A percentile compares a stretch with the other conserved stretches of the same genome.
phyloP scores from a whole-genome alignment of 2,329 filamentous ascomycete species.

The Ophiostoma australiae region DNA sequence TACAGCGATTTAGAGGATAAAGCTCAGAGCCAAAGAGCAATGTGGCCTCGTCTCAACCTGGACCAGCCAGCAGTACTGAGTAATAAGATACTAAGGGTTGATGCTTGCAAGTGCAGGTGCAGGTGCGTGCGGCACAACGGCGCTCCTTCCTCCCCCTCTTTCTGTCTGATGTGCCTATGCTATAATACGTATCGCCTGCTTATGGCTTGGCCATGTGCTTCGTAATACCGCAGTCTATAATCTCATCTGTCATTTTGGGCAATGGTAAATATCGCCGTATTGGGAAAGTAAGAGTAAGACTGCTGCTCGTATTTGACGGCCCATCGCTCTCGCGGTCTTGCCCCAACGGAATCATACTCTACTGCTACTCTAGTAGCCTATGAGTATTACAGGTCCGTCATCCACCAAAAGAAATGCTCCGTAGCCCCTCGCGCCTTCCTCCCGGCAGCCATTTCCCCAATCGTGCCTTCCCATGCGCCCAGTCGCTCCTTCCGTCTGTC shows the following conservation, averaged over 20 bases:
- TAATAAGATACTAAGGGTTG: neutral
- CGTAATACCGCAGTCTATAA: neutral
- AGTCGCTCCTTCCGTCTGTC: neutral
- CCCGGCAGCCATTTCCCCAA: conserved; percentile 6
- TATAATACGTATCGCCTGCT: too few species aligned
- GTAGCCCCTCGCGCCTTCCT: neutral
- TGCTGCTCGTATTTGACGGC: neutral
- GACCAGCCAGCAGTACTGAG: neutral
- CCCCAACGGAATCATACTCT: conserved; percentile 1
- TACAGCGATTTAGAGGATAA: neutral
- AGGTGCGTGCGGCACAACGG: neutral
- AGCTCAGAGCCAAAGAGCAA: neutral
- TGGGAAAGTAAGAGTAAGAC: neutral
- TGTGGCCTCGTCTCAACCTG: conserved; percentile 10
- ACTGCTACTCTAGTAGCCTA: too few species aligned
- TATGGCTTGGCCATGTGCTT: neutral
- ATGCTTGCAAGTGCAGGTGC: neutral
- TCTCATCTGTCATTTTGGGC: neutral
- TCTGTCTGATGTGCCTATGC: neutral
- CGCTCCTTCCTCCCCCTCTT: neutral
- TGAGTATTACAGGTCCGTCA: too few species aligned
- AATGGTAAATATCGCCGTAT: neutral
- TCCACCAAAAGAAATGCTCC: too few species aligned
- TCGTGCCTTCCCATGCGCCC: conserved; percentile 13
- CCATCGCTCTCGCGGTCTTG: neutral